Base-by-base conservation (phyloP, 2,329 filamentous ascomycete species). In the Cyclaneusma minus region DNA sequence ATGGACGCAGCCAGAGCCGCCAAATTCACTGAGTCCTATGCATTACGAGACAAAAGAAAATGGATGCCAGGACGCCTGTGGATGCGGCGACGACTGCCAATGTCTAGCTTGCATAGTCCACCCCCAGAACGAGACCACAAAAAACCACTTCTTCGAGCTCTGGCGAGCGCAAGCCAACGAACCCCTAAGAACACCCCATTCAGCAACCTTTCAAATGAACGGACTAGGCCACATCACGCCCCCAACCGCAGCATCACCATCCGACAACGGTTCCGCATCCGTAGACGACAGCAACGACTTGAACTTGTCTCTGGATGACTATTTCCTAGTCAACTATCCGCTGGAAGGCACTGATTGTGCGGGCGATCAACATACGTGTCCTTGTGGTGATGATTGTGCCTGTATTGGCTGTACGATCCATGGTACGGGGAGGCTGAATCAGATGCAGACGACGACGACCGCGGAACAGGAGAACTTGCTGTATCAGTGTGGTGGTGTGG, bases 21-120 rank as follows among this genome's bases (percentile, higher is more conserved):
- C n/a, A n/a, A n/a, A n/a, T n/a, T n/a, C n/a, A n/a, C n/a, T n/a
- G n/a, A n/a, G n/a, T n/a, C n/a, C n/a, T n/a, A n/a, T n/a, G n/a
- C n/a, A 20, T 11, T 8, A 20, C 18, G 18, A 20, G 18, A 20
- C 18, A 20, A 8, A n/a, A n/a, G n/a, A n/a, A n/a, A n/a, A n/a
- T n/a, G n/a, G n/a, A n/a, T n/a, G n/a, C n/a, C n/a, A n/a, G n/a
- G 58, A 65, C 34, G 53, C 56, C 13, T 81, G 75, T 39, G 56
- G 57, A 24, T 81, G 75, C 41, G 75, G 75, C 12, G 65, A 73
- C 28, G 55, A 55, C 15, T 81, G 75, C 36, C 62, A 71, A 36
- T 81, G 75, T 41, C 54, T 79, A 18, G 74, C 72, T 7, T 81
- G 75, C 42, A 60, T 69, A 4, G 67, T 66, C 3, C 73, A 79